Base-by-base conservation (phyloP, 169 alveolate species). In the Eimeria praecox region DNA sequence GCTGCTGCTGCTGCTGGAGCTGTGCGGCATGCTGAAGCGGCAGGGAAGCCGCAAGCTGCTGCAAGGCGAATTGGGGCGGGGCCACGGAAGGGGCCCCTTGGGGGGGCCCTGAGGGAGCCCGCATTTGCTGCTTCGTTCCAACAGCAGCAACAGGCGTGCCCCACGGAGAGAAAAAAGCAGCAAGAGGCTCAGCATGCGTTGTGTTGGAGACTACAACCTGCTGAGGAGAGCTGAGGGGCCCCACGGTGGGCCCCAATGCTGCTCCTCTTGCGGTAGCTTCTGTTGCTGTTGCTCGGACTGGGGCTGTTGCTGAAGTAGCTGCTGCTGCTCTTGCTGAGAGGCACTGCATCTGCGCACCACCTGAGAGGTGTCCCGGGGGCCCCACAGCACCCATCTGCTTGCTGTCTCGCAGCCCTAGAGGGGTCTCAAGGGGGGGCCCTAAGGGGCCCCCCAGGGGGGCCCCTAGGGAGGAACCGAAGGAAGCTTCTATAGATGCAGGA, bases 1-100 rank as follows among this genome's bases (percentile, higher is more conserved):
- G 88, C 88, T 78, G 88, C 59, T 78, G 88, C 62, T 78, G 88
- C 88, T 78, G 88, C 88, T 78, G 88, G 33, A 38, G 88, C 88
- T 78, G 88, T 42, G 33, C 14, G 8, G 22, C 52, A 20, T 71
- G 83, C 83, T 71, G 83, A 14, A 35, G 83, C 83, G 42, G 83
- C 46, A 71, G 44, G 2, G 46, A 71, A 22, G n/a, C 30, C n/a
- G 69, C 69, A 22, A 20, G 30, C 22, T 59, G 69, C 69, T 59
- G 69, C 0, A 59, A 59, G 69, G n/a, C 69, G n/a, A 22, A 12
- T 9, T 16, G 62, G 9, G 0, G 62, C 62, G 62, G 69, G 69
- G 69, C n/a, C n/a, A n/a, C n/a, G n/a, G n/a, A n/a, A n/a, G n/a
- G 30, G 20, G 30, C 69, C 27, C 69, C 69, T 18, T 18, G 62